Percentiles rank a stretch among this genome's conserved stretches.
Evolutionary conservation across 1,284 basidiomycete genomes (phyloP).

Genomic region (Leccinum subrobustum): DNA sequence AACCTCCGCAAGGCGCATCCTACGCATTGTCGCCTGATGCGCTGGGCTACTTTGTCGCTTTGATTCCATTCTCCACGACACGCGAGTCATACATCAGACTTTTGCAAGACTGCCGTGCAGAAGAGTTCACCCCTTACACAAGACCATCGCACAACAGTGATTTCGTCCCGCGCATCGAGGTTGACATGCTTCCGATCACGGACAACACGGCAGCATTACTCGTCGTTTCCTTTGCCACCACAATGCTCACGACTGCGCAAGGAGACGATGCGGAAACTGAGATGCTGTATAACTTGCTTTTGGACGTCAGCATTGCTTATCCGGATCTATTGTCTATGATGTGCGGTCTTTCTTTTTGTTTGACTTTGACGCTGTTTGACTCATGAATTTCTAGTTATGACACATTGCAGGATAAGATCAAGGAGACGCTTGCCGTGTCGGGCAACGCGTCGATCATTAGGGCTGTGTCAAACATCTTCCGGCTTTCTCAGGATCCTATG

Average conservation of each 20-base stretch:
- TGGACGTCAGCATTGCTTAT: constrained; percentile 69
- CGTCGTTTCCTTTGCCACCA: constrained; percentile 71
- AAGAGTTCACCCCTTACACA: constrained; percentile 42
- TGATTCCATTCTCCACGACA: constrained; percentile 70
- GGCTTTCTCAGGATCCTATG: constrained; percentile 58
- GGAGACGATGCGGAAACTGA: constrained; percentile 81
- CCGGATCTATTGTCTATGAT: constrained; percentile 75
- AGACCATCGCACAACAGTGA: constrained; percentile 45
- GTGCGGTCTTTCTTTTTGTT: constrained; percentile 45
- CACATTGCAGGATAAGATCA: constrained; percentile 74
- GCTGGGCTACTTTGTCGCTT: constrained; percentile 79
- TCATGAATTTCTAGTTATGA: constrained; percentile 59
- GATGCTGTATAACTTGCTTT: constrained; percentile 74
- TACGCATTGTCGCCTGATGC: constrained; percentile 56
- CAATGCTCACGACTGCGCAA: constrained; percentile 77
- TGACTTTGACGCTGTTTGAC: constrained; percentile 6
- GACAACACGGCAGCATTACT: constrained; percentile 72
- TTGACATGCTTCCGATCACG: constrained; percentile 60
- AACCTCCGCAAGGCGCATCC: constrained; percentile 38
- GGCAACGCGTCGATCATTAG: constrained; percentile 71
- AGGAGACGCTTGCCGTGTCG: constrained; percentile 72
- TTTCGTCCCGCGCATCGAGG: constrained; percentile 52
- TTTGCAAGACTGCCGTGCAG: constrained; percentile 60
- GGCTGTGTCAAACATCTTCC: constrained; percentile 73
- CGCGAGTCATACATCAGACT: constrained; percentile 55